Conservation (phyloP, 768 basidiomycete genomes). For the Lactarius evosmus region DNA sequence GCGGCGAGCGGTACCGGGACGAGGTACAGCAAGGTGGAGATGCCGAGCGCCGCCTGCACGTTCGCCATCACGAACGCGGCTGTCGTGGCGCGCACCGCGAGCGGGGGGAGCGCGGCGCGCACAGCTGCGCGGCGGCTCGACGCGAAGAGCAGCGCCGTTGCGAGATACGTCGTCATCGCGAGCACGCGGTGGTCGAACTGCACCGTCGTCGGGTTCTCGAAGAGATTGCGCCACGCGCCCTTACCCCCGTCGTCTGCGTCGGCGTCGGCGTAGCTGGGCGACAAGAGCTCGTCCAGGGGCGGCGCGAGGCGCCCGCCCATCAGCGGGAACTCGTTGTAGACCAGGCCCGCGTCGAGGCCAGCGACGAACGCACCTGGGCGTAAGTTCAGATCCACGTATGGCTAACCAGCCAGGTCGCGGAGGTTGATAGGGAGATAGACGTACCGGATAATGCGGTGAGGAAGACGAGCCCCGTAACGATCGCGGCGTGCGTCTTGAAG, state of each 20-base stretch:
- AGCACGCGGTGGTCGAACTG: conserved; percentile 96
- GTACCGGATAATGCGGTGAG: conserved; percentile 89
- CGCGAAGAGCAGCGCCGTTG: conserved; percentile 60
- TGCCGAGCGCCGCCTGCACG: conserved; percentile 73
- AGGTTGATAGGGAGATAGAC: conserved; percentile 9
- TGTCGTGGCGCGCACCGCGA: conserved; percentile 49
- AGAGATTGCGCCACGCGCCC: conserved; percentile 86
- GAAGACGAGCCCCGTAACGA: conserved; percentile 75
- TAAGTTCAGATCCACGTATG: neutral
- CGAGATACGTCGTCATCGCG: conserved; percentile 83
- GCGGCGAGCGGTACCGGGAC: conserved; percentile 93
- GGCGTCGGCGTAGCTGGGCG: conserved; percentile 63
- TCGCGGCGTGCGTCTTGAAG: conserved; percentile 58
- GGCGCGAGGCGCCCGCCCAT: conserved; percentile 91
- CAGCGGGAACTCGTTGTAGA: conserved; percentile 97
- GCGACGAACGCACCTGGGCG: conserved; percentile 91
- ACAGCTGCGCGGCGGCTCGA: conserved; percentile 52
- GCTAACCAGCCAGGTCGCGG: too few relatives aligned
- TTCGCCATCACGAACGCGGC: conserved; percentile 78
- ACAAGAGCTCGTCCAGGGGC: conserved; percentile 78
- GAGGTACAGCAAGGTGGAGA: conserved; percentile 83
- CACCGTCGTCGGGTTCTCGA: conserved; percentile 97
- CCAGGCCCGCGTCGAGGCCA: conserved; percentile 90
- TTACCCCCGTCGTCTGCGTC: conserved; percentile 39
- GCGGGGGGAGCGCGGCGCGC: conserved; percentile 53